These are phyloP conservation scores for Pterulicium gracile DNA, from an alignment of 1,284 basidiomycete species.

Conservation along the genomic window DNA sequence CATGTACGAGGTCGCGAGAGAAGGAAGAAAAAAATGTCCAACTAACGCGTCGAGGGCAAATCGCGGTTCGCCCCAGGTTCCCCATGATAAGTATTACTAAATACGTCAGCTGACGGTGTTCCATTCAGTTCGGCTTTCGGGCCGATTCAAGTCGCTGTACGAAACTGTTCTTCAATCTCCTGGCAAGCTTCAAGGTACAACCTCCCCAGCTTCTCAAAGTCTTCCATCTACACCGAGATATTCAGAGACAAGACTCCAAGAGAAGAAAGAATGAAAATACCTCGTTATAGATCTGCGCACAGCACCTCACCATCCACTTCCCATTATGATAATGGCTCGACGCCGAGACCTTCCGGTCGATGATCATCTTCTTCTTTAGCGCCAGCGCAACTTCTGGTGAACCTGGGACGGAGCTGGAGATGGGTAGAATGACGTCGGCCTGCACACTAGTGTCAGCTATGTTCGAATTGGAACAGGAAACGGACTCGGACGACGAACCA, in stretches of 20 bases:
- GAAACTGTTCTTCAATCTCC: conserved; percentile 18
- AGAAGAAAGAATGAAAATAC: conserved; percentile 25
- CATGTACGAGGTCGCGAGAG: too few species aligned
- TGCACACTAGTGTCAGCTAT: too few species aligned
- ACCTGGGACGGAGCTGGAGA: too few species aligned
- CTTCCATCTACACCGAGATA: conserved; percentile 28
- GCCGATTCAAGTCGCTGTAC: too few species aligned
- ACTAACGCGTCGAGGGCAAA: too few species aligned
- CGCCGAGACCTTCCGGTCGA: conserved; percentile 31
- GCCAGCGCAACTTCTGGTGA: background rate
- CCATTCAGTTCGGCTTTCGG: too few species aligned
- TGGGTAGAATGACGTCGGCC: too few species aligned
- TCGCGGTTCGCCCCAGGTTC: too few species aligned
- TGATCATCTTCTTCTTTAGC: conserved; percentile 22
- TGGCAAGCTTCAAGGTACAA: conserved; percentile 26
- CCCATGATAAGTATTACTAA: too few species aligned
- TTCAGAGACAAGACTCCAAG: background rate
- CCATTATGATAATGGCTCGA: conserved; percentile 44
- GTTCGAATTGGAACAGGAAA: background rate
- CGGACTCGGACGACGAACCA: background rate
- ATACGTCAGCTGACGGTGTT: too few species aligned
- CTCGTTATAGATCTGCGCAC: conserved; percentile 68
- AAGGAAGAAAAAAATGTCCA: too few species aligned
- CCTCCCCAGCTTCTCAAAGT: conserved; percentile 40
- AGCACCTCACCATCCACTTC: conserved; percentile 63